These are phyloP conservation scores for Buddleja alternifolia DNA, from an alignment of 257 asterid genomes.

Conservation along the genomic window DNA sequence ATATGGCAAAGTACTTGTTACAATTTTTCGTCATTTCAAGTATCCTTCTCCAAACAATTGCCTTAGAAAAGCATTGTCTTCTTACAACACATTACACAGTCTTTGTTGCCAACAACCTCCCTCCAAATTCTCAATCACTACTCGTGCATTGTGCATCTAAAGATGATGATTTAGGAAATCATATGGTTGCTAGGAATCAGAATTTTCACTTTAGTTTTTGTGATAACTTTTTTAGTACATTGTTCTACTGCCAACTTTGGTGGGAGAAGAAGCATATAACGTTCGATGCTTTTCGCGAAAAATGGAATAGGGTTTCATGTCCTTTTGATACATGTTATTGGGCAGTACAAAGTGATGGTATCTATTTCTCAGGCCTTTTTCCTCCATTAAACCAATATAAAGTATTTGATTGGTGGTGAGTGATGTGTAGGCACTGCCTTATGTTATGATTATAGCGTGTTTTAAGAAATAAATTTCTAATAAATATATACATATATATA, in stretches of 20 bases:
- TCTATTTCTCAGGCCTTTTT: background rate
- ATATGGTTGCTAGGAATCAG: background rate
- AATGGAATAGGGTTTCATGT: background rate
- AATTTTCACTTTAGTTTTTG: background rate
- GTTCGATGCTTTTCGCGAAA: slow-evolving; percentile 9
- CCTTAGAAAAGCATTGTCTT: background rate
- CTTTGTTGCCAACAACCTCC: slow-evolving; percentile 5
- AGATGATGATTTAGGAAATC: slow-evolving; percentile 5
- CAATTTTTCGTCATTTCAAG: background rate
- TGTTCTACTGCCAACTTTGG: slow-evolving; percentile 14
- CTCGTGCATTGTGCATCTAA: slow-evolving; percentile 11
- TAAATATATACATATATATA: too few relatives aligned
- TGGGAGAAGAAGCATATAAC: background rate
- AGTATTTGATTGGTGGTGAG: background rate
- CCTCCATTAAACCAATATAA: background rate
- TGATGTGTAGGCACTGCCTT: background rate
- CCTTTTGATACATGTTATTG: background rate
- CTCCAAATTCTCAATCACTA: background rate
- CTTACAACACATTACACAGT: background rate
- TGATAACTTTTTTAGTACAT: background rate
- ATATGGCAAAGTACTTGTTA: background rate
- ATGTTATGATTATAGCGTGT: background rate
- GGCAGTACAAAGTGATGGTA: slow-evolving; percentile 14
- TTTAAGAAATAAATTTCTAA: too few relatives aligned
- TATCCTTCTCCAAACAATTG: background rate